These are phyloP conservation scores for Platismatia glauca DNA, from an alignment of 495 filamentous ascomycete genomes.

Conservation along the genomic window DNA sequence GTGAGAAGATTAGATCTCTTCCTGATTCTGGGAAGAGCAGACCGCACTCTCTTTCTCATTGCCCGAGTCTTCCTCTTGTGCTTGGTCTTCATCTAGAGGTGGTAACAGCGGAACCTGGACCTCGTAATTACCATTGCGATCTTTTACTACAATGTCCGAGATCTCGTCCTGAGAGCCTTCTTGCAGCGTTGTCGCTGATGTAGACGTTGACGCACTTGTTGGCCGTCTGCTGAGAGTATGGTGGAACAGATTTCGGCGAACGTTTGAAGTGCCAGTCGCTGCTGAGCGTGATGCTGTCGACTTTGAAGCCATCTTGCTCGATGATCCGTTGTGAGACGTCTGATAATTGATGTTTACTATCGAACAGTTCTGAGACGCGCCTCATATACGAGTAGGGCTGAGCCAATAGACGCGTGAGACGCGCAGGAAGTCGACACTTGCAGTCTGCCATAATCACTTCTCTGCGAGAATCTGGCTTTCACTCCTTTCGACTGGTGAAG, in stretches of 20 bases:
- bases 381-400: not conserved
- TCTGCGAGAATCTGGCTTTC: not conserved
- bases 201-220: slow-evolving; percentile 37
- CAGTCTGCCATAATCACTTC: not conserved
- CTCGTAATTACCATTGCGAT: slow-evolving; percentile 66
- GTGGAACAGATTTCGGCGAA: slow-evolving; percentile 69
- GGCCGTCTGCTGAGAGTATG: slow-evolving; percentile 60
- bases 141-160: slow-evolving; percentile 65
- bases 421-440: not conserved
- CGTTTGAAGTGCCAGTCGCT: slow-evolving; percentile 27
- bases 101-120: slow-evolving; percentile 57
- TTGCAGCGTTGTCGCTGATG: slow-evolving; percentile 28
- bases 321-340: not conserved
- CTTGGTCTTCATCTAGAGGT: slow-evolving; percentile 42
- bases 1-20: slow-evolving; percentile 3
- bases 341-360: not conserved
- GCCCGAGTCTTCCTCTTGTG: slow-evolving; percentile 36
- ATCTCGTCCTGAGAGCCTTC: slow-evolving; percentile 37
- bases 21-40: slow-evolving; percentile 1
- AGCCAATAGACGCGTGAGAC: not conserved
- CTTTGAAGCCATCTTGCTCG: slow-evolving; percentile 25
- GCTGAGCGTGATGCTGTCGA: slow-evolving; percentile 18
- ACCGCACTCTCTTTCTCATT: slow-evolving; percentile 42
- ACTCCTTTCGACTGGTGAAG: not conserved
- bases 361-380: not conserved